Conservation (phyloP, 345 rosid species). For the Corchorus olitorius region DNA sequence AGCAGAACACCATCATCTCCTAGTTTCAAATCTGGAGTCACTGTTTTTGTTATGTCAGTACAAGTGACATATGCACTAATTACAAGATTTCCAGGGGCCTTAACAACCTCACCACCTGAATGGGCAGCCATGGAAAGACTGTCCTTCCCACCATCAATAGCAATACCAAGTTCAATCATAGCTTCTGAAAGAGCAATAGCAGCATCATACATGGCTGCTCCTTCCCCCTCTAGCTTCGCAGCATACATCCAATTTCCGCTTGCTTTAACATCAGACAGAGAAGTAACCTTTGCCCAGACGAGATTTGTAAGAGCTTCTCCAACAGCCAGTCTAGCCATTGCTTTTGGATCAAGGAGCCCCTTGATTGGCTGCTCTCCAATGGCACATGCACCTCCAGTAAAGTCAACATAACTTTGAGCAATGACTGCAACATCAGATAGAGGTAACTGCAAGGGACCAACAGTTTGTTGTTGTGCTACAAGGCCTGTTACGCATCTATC, state of each 20-base stretch:
- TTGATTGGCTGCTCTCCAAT: slow-evolving; percentile 94
- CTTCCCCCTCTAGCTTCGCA: slow-evolving; percentile 96
- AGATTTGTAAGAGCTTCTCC: slow-evolving; percentile 96
- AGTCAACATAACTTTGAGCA: slow-evolving; percentile 74
- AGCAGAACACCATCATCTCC: slow-evolving; percentile 70
- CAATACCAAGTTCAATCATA: slow-evolving; percentile 91
- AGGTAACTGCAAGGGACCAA: slow-evolving; percentile 89
- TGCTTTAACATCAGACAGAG: slow-evolving; percentile 89
- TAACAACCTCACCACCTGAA: slow-evolving; percentile 75
- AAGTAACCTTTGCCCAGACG: slow-evolving; percentile 88
- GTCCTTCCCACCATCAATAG: slow-evolving; percentile 97
- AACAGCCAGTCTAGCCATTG: slow-evolving; percentile 95
- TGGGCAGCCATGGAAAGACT: slow-evolving; percentile 97
- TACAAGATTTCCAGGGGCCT: slow-evolving; percentile 96
- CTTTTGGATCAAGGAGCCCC: slow-evolving; percentile 82
- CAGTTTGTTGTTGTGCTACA: slow-evolving; percentile 97
- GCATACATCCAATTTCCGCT: slow-evolving; percentile 99
- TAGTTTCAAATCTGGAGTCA: slow-evolving; percentile 85
- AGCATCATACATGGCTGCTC: slow-evolving; percentile 92
- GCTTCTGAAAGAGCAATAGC: slow-evolving; percentile 81
- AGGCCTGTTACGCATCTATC: slow-evolving; percentile 97
- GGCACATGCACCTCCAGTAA: slow-evolving; percentile 91
- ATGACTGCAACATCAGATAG: slow-evolving; percentile 97
- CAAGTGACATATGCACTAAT: slow-evolving; percentile 85
- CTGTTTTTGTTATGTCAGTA: slow-evolving; percentile 85